Base-by-base conservation (phyloP, 495 filamentous ascomycete species). In the Terfezia boudieri region DNA sequence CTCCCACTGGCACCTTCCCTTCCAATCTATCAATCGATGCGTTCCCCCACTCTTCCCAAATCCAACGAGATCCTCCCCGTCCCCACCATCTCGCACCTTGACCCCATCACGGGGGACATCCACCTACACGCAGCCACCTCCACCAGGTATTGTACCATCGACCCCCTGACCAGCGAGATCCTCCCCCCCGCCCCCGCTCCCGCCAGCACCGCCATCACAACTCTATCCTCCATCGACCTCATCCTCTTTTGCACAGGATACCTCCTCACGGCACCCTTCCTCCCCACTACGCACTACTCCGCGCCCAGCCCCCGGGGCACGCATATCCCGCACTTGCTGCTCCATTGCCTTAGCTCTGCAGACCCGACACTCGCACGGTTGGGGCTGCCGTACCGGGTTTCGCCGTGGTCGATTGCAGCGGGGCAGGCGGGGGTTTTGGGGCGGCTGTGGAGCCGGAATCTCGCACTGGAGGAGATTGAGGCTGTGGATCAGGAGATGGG, bases 311-410 rank as follows among this genome's bases (percentile, higher is more conserved):
- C 41, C 4, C 14, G 17, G 14, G 41, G 41, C 12, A 46, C 41
- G 17, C 58, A 46, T 57, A 56, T 53, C 51, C 22, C 23, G 53
- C 20, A 5, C 41, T 46, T 57, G 37, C 37, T 54, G n/a, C 56
- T 62, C 17, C 60, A 58, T 36, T 50, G 50, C 12, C 38, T 53
- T 17, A 56, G 58, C 62, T 79, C 75, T 12, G 68, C 75, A 4
- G 75, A 84, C 51, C 84, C 88, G 4, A 89, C 86, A 0, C 69
- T 98, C 4, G 81, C 78, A 2, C 87, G 94, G 58, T 72, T 82
- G 0, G 81, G 75, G 0, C 68, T 95, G 20, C 76, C 80, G 3
- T 81, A 85, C 57, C 81, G 83, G 57, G 76, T 93, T 10, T 80
- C 92, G 23, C 88, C 89, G 2, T 94, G 94, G 61, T 80, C 83